These are phyloP conservation scores for Sporothrix luriei DNA, from an alignment of 2,329 filamentous ascomycete species.

Conservation along the genomic window DNA sequence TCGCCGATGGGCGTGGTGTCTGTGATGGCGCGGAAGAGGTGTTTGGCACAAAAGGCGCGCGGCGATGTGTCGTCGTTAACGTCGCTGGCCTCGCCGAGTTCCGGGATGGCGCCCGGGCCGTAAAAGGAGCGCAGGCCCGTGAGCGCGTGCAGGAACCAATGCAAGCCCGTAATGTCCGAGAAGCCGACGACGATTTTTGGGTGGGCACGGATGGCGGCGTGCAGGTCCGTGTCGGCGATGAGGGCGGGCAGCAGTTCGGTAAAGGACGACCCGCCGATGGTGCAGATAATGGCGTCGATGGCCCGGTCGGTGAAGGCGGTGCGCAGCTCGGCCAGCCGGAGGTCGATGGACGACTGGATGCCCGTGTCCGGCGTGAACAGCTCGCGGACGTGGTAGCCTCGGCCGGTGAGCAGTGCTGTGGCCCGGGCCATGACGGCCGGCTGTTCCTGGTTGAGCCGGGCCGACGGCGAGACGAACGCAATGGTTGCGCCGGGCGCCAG, in stretches of 20 bases:
- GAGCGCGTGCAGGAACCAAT: constrained; percentile 9
- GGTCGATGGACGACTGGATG: constrained; percentile 10
- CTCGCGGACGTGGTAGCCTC: neutral
- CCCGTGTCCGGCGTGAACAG: neutral
- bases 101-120: neutral
- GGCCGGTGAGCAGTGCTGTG: neutral
- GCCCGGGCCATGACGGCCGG: neutral
- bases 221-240: constrained; percentile 5
- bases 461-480: constrained; percentile 16
- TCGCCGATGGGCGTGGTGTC: neutral
- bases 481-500: constrained; percentile 5
- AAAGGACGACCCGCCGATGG: neutral
- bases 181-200: neutral
- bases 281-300: constrained; percentile 13
- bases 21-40: constrained; percentile 2
- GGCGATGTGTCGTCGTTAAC: neutral
- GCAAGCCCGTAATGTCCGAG: constrained; percentile 4
- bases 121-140: neutral
- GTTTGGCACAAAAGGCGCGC: neutral
- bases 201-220: neutral
- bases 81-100: neutral
- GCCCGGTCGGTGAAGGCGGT: neutral
- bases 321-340: neutral
- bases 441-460: neutral
- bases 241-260: constrained; percentile 6